Conservation (phyloP, 768 basidiomycete species). For the Calocera viscosa region DNA sequence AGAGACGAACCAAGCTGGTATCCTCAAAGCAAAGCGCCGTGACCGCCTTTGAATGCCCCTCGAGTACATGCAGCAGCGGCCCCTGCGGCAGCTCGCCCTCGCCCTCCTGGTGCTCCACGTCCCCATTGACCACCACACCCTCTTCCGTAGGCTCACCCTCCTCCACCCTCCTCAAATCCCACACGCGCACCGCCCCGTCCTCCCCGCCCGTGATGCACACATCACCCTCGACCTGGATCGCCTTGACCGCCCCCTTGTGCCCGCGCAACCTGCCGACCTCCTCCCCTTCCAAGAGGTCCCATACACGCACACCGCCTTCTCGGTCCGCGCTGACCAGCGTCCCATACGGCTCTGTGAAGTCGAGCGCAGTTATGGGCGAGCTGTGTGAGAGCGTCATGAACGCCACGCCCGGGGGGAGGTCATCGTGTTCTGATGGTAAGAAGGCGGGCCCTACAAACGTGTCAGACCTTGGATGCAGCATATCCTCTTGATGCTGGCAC, state of each 20-base stretch:
- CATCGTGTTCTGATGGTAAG: constrained; percentile 92
- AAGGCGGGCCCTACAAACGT: constrained; percentile 66
- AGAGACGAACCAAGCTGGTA: constrained; percentile 63
- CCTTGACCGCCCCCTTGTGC: constrained; percentile 66
- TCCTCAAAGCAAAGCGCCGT: constrained; percentile 94
- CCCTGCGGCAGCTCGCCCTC: constrained; percentile 36
- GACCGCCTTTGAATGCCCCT: constrained; percentile 87
- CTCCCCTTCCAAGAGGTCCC: constrained; percentile 85
- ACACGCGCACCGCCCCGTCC: constrained; percentile 73
- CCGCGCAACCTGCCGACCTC: constrained; percentile 78
- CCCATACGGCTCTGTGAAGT: constrained; percentile 95
- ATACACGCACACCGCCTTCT: constrained; percentile 78
- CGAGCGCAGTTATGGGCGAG: constrained; percentile 73
- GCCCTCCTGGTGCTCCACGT: constrained; percentile 27
- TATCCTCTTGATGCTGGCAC: no score
- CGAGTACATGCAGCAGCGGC: constrained; percentile 59
- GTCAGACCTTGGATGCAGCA: constrained; percentile 15
- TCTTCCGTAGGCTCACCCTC: constrained; percentile 45
- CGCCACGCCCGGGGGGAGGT: constrained; percentile 83
- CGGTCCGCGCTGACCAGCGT: constrained; percentile 78
- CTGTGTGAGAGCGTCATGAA: constrained; percentile 91
- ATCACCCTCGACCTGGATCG: constrained; percentile 83
- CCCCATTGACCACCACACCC: constrained; percentile 38
- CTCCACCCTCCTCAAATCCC: constrained; percentile 81
- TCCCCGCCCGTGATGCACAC: constrained; percentile 82